A percentile compares a stretch with the other conserved stretches of the same genome.
These are phyloP conservation scores for Monascus ruber DNA, from an alignment of 2,329 filamentous ascomycete genomes.

Conservation along the genomic window DNA sequence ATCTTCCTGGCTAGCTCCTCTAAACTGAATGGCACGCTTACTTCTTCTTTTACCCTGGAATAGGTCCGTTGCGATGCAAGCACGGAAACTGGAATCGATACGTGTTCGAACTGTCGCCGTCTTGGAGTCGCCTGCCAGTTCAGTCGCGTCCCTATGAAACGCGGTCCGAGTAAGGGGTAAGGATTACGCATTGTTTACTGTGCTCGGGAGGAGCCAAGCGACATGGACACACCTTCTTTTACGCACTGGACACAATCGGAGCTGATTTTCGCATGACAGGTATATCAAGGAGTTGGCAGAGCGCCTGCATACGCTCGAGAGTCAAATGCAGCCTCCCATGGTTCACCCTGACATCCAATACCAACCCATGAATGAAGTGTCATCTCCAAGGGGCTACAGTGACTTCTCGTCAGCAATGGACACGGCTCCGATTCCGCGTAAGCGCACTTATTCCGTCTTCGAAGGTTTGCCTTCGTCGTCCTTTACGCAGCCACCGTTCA, in stretches of 20 bases:
- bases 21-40: constrained; percentile 10
- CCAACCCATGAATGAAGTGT: constrained; percentile 30
- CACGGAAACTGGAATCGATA: constrained; percentile 59
- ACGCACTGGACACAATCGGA: not conserved
- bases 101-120: constrained; percentile 71
- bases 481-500: constrained; percentile 30
- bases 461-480: constrained; percentile 33
- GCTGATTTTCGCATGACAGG: constrained; percentile 31
- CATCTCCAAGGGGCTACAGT: constrained; percentile 36
- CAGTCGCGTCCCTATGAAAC: constrained; percentile 76
- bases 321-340: constrained; percentile 48
- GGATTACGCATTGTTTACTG: constrained; percentile 6
- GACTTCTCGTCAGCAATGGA: constrained; percentile 43
- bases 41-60: not conserved
- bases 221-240: not conserved
- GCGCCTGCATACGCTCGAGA: constrained; percentile 69
- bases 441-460: constrained; percentile 40
- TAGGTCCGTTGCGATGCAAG: constrained; percentile 74
- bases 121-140: constrained; percentile 71
- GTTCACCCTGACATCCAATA: constrained; percentile 32
- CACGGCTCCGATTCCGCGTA: constrained; percentile 29
- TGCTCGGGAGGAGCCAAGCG: constrained; percentile 1
- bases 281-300: constrained; percentile 91
- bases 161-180: constrained; percentile 79
- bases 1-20: constrained; percentile 7